These are phyloP conservation scores for Didymella sp. DNA, from an alignment of 2,329 filamentous ascomycete genomes.

Conservation along the genomic window DNA sequence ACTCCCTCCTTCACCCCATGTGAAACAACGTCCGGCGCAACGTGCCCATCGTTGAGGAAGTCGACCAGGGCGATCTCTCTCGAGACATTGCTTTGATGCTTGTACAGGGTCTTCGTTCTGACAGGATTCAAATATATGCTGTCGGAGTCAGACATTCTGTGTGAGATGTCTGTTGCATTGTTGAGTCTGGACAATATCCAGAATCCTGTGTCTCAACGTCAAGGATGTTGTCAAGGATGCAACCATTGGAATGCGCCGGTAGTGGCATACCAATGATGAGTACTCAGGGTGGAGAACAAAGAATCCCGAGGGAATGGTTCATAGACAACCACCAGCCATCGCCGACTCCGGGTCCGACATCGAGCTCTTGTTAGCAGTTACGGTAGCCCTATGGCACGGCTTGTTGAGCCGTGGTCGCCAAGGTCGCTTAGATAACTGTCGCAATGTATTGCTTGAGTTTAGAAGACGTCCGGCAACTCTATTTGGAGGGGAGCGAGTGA, in stretches of 20 bases:
- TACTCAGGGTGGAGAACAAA: conserved; percentile 1
- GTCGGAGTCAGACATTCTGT: conserved; percentile 7
- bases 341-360: neutral
- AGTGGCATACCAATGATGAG: neutral
- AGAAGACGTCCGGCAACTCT: too few species aligned
- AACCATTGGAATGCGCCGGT: neutral
- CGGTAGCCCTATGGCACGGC: neutral
- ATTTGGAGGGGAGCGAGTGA: too few species aligned
- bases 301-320: neutral
- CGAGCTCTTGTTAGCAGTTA: neutral
- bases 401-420: neutral
- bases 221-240: neutral
- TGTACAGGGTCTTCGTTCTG: neutral
- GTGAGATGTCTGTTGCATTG: neutral
- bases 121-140: neutral
- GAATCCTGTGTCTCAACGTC: neutral
- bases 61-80: conserved; percentile 5
- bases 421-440: neutral
- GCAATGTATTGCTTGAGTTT: too few species aligned
- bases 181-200: neutral
- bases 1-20: conserved; percentile 3
- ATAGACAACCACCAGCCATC: neutral
- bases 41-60: neutral
- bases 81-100: neutral
- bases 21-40: neutral